Evolutionary conservation across 768 basidiomycete genomes (phyloP).

Genomic region (Suillus subaureus): DNA sequence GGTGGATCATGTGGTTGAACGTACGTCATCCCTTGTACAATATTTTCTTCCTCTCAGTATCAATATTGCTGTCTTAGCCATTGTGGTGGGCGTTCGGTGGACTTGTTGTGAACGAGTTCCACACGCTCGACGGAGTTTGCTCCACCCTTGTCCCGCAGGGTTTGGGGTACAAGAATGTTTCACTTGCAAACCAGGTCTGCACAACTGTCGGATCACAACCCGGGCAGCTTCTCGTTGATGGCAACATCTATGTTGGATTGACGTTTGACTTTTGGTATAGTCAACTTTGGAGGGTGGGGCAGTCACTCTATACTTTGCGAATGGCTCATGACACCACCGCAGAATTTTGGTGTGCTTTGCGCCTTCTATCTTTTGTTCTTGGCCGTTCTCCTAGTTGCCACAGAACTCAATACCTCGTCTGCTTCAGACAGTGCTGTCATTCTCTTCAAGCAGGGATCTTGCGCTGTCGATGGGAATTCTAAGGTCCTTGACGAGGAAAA

Average conservation of each 20-base stretch:
- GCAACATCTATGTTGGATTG: slow-evolving; percentile 55
- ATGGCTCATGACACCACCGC: neutral
- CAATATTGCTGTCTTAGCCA: neutral
- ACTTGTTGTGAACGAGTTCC: slow-evolving; percentile 82
- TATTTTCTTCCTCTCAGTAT: neutral
- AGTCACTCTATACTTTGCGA: neutral
- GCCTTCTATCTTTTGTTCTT: slow-evolving; percentile 69
- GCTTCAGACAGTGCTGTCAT: slow-evolving; percentile 44
- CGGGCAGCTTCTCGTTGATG: slow-evolving; percentile 63
- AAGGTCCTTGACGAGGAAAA: slow-evolving; percentile 35
- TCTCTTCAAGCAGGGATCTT: slow-evolving; percentile 65
- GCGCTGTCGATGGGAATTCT: slow-evolving; percentile 11
- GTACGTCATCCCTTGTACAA: slow-evolving; percentile 30
- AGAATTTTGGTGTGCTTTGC: slow-evolving; percentile 72
- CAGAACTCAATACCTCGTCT: slow-evolving; percentile 50
- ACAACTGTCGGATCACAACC: slow-evolving; percentile 64
- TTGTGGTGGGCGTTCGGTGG: slow-evolving; percentile 52
- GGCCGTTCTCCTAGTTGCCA: slow-evolving; percentile 54
- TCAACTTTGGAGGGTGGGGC: slow-evolving; percentile 51
- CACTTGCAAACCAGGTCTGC: slow-evolving; percentile 73
- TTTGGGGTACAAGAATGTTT: slow-evolving; percentile 57
- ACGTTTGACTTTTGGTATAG: slow-evolving; percentile 42
- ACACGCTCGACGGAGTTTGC: slow-evolving; percentile 62
- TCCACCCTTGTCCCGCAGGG: slow-evolving; percentile 62
- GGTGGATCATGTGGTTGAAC: slow-evolving; percentile 68